Percentiles rank a stretch among this genome's conserved stretches.
Evolutionary conservation across 192 early-diverging fungal genomes (phyloP).

Genomic region (Chytriomyces sp.): DNA sequence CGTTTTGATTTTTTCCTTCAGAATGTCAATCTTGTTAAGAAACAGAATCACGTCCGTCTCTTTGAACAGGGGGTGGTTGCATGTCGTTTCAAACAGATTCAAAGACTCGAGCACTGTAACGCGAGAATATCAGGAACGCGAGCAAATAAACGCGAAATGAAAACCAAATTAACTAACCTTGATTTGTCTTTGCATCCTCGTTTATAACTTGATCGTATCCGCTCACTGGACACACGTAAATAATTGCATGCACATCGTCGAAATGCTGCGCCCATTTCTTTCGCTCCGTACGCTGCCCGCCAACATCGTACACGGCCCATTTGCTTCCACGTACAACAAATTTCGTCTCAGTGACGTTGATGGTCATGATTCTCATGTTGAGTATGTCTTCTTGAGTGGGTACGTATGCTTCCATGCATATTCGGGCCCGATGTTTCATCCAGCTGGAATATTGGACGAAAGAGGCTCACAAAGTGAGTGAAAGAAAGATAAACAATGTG

Average conservation of each 20-base stretch:
- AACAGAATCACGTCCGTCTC: conserved; percentile 42
- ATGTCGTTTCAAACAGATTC: conserved; percentile 42
- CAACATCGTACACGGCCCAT: conserved; percentile 64
- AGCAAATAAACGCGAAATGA: conserved; percentile 47
- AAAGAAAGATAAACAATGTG: too few relatives aligned
- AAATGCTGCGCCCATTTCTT: conserved; percentile 69
- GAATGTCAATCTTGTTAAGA: conserved; percentile 49
- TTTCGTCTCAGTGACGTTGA: neutral
- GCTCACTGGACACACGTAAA: conserved; percentile 66
- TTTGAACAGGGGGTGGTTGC: conserved; percentile 44
- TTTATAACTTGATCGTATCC: conserved; percentile 63
- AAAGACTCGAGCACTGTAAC: conserved; percentile 49
- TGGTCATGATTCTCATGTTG: neutral
- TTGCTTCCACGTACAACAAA: conserved; percentile 44
- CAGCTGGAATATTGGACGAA: neutral
- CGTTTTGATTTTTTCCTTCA: conserved; percentile 49
- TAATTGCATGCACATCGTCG: conserved; percentile 66
- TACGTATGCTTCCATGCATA: neutral
- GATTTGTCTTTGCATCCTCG: conserved; percentile 63
- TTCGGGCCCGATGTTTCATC: neutral
- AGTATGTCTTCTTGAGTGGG: conserved; percentile 10
- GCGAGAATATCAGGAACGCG: conserved; percentile 57
- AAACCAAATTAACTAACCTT: conserved; percentile 64
- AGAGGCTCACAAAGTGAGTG: too few relatives aligned
- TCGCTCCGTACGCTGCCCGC: conserved; percentile 60